Base-by-base conservation (phyloP, 2,329 filamentous ascomycete genomes). In the Hirsutella rhossiliensis region DNA sequence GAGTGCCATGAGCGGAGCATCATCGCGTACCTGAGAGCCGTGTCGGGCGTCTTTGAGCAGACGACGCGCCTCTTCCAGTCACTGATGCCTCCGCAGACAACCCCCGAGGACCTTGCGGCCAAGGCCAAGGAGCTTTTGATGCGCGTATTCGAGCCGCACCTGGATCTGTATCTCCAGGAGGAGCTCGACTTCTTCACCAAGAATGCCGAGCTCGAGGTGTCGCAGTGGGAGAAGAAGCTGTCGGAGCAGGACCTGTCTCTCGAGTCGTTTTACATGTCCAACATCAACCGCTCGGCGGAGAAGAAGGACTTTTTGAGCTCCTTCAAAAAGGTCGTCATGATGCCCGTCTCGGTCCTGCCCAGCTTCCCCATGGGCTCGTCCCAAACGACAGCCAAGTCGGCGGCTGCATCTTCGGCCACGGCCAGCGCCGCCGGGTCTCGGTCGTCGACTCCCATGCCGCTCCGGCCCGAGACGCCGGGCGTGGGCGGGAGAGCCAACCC, bases 241-340 rank as follows among this genome's bases (percentile, higher is more conserved):
- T 86, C 82, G 0, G 90, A 94, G 54, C 86, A 96, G 63, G 89
- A 95, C 52, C 88, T 87, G 15, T 85, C 83, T 2, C 82, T 86
- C 0, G 92, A 98, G 64, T 92, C 86, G 0, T 94, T 94, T 58
- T 92, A 88, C 66, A 96, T 97, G 90, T 84, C 84, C 20, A 96
- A 88, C 59, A 80, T 97, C 57, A 96, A 90, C 58, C 78, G 92
- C 23, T 88, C 94, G 60, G 92, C 88, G 1, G 92, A 94, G 50
- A 98, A 98, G 66, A 87, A 88, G 52, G 92, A 98, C 60, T 98
- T 98, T 55, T 61, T 98, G 48, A 92, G 82, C 39, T 95, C 89
- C 0, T 98, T 98, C 71, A 96, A 88, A 59, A 97, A 97, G 62
- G 92, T 98, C 9, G 86, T 98, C 51, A 96, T 98, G 89, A 94